Conservation (phyloP, 2,329 filamentous ascomycete species). For the Pseudogymnoascus sp. region DNA sequence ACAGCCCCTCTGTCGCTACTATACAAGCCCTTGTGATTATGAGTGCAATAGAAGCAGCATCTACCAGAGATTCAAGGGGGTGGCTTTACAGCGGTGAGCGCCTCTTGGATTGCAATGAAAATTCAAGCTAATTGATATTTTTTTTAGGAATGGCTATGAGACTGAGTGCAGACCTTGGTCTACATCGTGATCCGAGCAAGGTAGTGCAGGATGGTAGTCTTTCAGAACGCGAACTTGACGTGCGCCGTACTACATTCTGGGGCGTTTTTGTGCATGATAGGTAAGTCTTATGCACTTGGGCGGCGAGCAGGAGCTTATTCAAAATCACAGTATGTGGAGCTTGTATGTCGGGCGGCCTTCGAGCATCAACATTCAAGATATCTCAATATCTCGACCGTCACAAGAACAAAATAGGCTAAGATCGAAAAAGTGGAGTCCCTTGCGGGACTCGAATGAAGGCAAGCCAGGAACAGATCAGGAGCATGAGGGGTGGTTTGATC, state of each 20-base stretch:
- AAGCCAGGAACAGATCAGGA: neutral
- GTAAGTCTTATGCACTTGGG: neutral
- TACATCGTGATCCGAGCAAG: constrained; percentile 14
- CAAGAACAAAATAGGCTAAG: neutral
- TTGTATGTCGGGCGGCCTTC: constrained; percentile 15
- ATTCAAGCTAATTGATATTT: neutral
- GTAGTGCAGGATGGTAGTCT: neutral
- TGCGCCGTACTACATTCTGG: constrained; percentile 16
- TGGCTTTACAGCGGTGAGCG: constrained; percentile 41
- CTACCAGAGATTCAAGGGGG: constrained; percentile 38
- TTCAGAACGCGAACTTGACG: constrained; percentile 11
- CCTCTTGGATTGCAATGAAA: neutral
- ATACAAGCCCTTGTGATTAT: constrained; percentile 42
- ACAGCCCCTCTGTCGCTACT: constrained; percentile 42
- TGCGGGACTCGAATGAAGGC: neutral
- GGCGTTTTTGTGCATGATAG: constrained; percentile 16
- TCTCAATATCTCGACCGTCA: constrained; percentile 14
- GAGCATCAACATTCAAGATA: constrained; percentile 13
- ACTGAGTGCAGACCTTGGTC: constrained; percentile 15
- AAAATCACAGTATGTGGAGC: constrained; percentile 15
- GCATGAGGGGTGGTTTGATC: constrained; percentile 1
- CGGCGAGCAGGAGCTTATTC: neutral
- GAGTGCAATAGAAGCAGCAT: constrained; percentile 39
- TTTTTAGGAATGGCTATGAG: constrained; percentile 16
- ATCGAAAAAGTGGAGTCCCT: neutral